Percentiles rank a stretch among this genome's conserved stretches.
phyloP scores from a whole-genome alignment of 2,329 filamentous ascomycete genomes.

The Epichloe uncinata region DNA sequence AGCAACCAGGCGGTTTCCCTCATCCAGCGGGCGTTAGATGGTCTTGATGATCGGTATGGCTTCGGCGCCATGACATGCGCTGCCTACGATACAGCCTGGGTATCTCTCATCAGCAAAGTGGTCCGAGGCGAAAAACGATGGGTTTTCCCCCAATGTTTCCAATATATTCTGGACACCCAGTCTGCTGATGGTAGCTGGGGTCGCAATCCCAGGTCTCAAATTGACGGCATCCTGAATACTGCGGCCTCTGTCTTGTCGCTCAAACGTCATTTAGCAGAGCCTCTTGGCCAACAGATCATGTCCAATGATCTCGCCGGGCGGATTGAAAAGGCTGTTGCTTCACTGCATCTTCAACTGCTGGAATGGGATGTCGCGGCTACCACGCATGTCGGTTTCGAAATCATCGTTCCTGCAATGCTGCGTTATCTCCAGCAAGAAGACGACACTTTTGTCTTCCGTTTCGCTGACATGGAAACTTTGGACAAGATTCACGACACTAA shows the following conservation, averaged over 20 bases:
- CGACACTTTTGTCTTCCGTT: constrained; percentile 3
- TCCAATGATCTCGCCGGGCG: not conserved
- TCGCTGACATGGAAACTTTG: not conserved
- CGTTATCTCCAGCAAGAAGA: constrained; percentile 1
- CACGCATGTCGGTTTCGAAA: constrained; percentile 10
- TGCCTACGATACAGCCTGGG: constrained; percentile 10
- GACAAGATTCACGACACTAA: not conserved
- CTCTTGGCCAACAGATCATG: constrained; percentile 1
- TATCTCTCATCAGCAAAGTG: constrained; percentile 6
- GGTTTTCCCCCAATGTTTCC: constrained; percentile 9
- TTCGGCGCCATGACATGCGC: too few species aligned
- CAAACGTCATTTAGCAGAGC: constrained; percentile 1
- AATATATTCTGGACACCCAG: constrained; percentile 6
- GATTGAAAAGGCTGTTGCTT: not conserved
- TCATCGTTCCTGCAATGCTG: constrained; percentile 8
- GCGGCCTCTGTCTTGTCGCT: constrained; percentile 7
- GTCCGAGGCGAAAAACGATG: not conserved
- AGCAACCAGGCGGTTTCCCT: too few species aligned
- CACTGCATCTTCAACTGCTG: constrained; percentile 1
- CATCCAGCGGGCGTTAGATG: too few species aligned
- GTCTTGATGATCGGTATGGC: too few species aligned
- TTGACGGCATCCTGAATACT: constrained; percentile 10
- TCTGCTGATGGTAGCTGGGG: constrained; percentile 4
- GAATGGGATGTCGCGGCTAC: constrained; percentile 4
- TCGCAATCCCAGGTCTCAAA: not conserved